A percentile compares a stretch with the other conserved stretches of the same genome.
These are phyloP conservation scores for Colletotrichum tabaci DNA, from an alignment of 2,329 filamentous ascomycete species.

Conservation along the genomic window DNA sequence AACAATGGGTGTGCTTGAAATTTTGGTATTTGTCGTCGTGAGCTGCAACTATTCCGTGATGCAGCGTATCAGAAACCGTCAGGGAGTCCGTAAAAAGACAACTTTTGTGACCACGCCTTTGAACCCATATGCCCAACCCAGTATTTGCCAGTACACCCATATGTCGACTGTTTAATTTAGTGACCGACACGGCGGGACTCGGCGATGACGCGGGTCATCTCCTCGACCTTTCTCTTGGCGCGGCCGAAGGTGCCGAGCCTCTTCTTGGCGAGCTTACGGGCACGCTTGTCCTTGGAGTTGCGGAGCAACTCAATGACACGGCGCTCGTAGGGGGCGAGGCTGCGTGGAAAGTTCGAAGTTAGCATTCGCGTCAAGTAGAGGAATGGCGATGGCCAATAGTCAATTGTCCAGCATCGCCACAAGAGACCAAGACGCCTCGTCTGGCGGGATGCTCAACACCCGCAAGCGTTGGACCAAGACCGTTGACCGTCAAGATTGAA, in stretches of 20 bases:
- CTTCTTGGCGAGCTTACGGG: conserved; percentile 99
- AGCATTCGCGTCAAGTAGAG: conserved; percentile 43
- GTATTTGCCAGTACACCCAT: conserved; percentile 25
- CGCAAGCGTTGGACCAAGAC: not conserved
- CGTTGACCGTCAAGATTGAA: not conserved
- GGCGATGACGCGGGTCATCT: conserved; percentile 97
- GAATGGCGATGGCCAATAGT: not conserved
- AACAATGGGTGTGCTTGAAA: conserved; percentile 39
- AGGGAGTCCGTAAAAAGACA: conserved; percentile 46
- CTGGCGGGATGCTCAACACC: not conserved
- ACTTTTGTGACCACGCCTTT: conserved; percentile 53
- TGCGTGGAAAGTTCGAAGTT: conserved; percentile 52
- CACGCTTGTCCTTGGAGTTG: conserved; percentile 99
- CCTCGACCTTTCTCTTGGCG: conserved; percentile 99
- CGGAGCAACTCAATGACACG: conserved; percentile 99
- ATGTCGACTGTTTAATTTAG: conserved; percentile 58
- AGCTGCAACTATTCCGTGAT: conserved; percentile 52
- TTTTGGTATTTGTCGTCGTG: conserved; percentile 55
- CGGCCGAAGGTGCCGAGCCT: conserved; percentile 99
- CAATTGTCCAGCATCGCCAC: not conserved
- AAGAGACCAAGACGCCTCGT: not conserved
- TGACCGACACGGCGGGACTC: conserved; percentile 83
- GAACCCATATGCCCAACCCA: conserved; percentile 48
- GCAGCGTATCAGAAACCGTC: conserved; percentile 51
- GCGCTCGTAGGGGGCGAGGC: conserved; percentile 96